These are phyloP conservation scores for Stachybotrys chartarum DNA, from an alignment of 2,329 filamentous ascomycete species.

Conservation along the genomic window DNA sequence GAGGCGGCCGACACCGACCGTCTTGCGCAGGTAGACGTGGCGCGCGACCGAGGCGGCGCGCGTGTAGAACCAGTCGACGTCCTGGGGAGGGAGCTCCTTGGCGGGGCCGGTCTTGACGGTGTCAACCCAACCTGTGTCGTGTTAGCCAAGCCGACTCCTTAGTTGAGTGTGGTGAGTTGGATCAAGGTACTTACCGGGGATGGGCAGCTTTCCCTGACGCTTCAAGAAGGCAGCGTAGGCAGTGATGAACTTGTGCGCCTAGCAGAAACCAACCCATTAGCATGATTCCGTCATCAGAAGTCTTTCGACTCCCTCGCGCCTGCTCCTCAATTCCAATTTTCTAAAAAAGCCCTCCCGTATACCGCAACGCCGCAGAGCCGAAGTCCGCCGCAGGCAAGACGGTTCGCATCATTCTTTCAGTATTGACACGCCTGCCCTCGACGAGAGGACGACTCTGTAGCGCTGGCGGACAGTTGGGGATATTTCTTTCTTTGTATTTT, in stretches of 20 bases:
- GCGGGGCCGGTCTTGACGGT: conserved; percentile 97
- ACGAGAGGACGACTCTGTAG: too few relatives aligned
- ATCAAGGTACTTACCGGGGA: conserved; percentile 60
- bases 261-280: conserved; percentile 50
- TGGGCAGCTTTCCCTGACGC: conserved; percentile 87
- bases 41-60: conserved; percentile 92
- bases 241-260: conserved; percentile 85
- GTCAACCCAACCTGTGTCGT: conserved; percentile 80
- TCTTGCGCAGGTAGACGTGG: conserved; percentile 99
- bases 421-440: too few relatives aligned
- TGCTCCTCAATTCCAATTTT: conserved; percentile 44
- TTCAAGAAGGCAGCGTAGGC: conserved; percentile 86
- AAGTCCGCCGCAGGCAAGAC: not conserved
- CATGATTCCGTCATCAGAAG: conserved; percentile 68
- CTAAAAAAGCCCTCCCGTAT: conserved; percentile 4
- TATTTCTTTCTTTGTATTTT: conserved; percentile 9
- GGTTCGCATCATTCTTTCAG: too few relatives aligned
- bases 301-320: conserved; percentile 67
- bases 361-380: conserved; percentile 3
- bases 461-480: too few relatives aligned
- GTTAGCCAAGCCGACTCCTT: conserved; percentile 5
- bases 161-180: not conserved
- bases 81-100: conserved; percentile 97
- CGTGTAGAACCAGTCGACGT: conserved; percentile 92
- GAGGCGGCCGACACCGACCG: conserved; percentile 94